Conservation (phyloP, 768 basidiomycete species). For the Phlebiopsis flavidoalba region DNA sequence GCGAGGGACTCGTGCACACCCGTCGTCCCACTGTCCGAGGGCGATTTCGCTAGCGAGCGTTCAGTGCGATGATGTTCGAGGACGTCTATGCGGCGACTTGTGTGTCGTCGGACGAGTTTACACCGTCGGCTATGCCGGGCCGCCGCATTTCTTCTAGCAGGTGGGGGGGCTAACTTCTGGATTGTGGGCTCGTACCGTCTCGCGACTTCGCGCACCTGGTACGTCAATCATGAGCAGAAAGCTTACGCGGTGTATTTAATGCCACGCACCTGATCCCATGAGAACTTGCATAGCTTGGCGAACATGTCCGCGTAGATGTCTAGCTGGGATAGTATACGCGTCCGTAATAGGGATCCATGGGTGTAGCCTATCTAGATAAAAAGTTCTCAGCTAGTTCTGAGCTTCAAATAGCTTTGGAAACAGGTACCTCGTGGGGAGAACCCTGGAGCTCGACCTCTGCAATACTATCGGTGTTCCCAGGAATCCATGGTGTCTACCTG, state of each 20-base stretch:
- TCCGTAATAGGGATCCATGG: conserved; percentile 25
- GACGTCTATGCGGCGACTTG: conserved; percentile 14
- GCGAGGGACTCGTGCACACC: conserved; percentile 30
- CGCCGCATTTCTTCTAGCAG: conserved; percentile 29
- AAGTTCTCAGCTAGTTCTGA: background rate
- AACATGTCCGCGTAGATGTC: conserved; percentile 28
- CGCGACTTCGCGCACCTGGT: conserved; percentile 22
- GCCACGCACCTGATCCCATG: conserved; percentile 19
- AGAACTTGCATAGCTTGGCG: conserved; percentile 25
- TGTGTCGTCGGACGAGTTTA: background rate
- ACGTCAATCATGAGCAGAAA: background rate
- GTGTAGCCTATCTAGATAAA: conserved; percentile 23
- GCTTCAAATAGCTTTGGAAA: background rate
- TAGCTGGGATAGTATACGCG: conserved; percentile 27
- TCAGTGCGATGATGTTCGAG: conserved; percentile 31
- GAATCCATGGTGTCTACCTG: background rate
- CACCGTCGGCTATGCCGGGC: conserved; percentile 30
- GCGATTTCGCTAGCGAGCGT: conserved; percentile 34
- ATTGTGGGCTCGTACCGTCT: conserved; percentile 22
- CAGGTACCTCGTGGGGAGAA: conserved; percentile 15
- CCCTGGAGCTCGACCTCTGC: conserved; percentile 11
- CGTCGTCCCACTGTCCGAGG: conserved; percentile 31
- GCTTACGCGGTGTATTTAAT: background rate
- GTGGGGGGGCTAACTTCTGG: conserved; percentile 21
- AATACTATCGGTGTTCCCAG: background rate